Base-by-base conservation (phyloP, 169 alveolate genomes). In the Cryptosporidium andersoni region DNA sequence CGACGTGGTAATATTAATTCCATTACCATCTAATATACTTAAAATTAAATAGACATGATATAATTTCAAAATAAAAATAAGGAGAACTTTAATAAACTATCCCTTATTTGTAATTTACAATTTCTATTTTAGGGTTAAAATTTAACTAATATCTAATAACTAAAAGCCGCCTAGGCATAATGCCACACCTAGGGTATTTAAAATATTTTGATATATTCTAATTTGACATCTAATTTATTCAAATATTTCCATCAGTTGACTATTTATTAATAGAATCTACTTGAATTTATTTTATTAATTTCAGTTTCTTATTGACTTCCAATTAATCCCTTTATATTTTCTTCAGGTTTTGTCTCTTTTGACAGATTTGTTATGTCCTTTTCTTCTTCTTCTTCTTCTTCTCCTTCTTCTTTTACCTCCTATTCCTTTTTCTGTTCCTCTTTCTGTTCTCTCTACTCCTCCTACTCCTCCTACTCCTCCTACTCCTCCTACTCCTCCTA, bases 1-100 rank as follows among this genome's bases (percentile, higher is more conserved):
- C 88, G 82, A 49, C 51, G 39, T 14, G 89, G 89, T 8, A 80
- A 48, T 14, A 64, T 64, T 7, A 55, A 49, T 39, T 60, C 39
- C 80, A 45, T 64, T 3, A 6, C 9, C 5, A 62, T 37, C 42
- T 37, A 5, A 3, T 34, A 25, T 12, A 4, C n/a, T 12, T 7
- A 12, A 12, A 12, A 6, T 12, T 14, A 55, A 7, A 55, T 14
- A 55, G 9, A 14, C 12, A 25, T 37, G 14, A 62, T 37, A 14
- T 25, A 62, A 62, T 25, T 12, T 16, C 37, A 14, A 40, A 25
- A 25, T 25, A 25, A 25, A 25, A 25, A 25, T 25, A 25, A 25
- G 0, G 0, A 25, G 25, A 25, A 25, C 25, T 25, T 25, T 25
- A 25, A 25, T 25, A 25, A 25, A 25, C 25, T 0, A 25, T 25